These are phyloP conservation scores for Dichotomocladium elegans DNA, from an alignment of 371 early-diverging fungal species.

Conservation along the genomic window DNA sequence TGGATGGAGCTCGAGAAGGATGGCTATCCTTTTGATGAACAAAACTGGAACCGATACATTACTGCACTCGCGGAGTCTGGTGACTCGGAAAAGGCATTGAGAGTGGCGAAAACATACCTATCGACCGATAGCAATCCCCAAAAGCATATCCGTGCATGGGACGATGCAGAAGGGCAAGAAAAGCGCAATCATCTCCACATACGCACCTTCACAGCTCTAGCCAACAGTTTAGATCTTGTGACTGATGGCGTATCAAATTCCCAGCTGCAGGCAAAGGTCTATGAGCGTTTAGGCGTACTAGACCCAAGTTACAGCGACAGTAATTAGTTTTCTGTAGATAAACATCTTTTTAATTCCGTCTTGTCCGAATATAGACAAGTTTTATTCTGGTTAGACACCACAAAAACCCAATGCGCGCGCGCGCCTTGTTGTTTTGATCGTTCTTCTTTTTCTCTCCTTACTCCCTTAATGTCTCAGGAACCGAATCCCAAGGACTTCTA, in stretches of 20 bases:
- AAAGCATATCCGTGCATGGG: neutral
- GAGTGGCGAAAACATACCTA: conserved; percentile 8
- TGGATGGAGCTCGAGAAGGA: conserved; percentile 21
- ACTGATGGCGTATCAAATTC: neutral
- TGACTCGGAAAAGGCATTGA: conserved; percentile 14
- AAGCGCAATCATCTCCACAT: conserved; percentile 15
- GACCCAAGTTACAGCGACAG: too few species aligned
- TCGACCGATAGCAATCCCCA: neutral
- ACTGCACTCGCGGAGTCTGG: conserved; percentile 7
- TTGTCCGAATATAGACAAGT: too few species aligned
- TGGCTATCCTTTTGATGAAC: conserved; percentile 32
- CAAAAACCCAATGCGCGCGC: neutral
- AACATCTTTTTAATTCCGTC: too few species aligned
- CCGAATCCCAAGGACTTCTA: conserved; percentile 18
- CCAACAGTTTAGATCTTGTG: conserved; percentile 11
- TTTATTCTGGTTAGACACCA: too few species aligned
- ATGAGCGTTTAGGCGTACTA: neutral
- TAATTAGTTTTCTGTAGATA: too few species aligned
- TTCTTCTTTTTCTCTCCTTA: neutral
- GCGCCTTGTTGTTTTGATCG: neutral
- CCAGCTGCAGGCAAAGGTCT: neutral
- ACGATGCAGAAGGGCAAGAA: neutral
- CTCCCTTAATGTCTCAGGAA: conserved; percentile 5
- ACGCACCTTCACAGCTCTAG: conserved; percentile 18
- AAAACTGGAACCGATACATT: conserved; percentile 41